Evolutionary conservation across 2,329 filamentous ascomycete species (phyloP), one percentile per base, ranked within the genome.

Genomic region (Ascochyta koolunga): DNA sequence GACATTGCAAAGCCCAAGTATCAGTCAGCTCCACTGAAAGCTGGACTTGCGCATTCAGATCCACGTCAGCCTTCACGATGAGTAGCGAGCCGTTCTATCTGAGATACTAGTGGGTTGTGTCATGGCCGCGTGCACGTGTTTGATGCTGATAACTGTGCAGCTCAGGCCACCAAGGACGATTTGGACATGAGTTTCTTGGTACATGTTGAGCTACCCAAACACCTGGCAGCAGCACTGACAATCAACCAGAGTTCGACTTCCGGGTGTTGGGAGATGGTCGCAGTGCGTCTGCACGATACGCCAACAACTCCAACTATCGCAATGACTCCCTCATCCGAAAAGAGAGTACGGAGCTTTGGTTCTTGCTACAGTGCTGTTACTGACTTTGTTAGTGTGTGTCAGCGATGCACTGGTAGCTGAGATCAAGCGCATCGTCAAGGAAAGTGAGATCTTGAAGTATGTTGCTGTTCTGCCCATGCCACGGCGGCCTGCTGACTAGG

Each of bases 231-330:
- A 4, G 10, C 15, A 36, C 63, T 69, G 25, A 70, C 18, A 24
- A 8, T 33, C n/a, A 13, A 31, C 1, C 13, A 98, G 93, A 99
- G 77, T 99, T 99, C 76, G 95, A 99, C 75, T 95, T 99, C 70
- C 86, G 93, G 50, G 91, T 92, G 21, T 85, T 98, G 39, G 91
- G 91, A 49, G 95, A 99, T 74, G 95, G 95, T 45, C 87, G 91
- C 58, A 97, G 93, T 73, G 95, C 95, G 7, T 90, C 95, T 46
- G 92, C 93, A 27, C 88, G 95, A 77, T 99, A 99, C 79, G 95
- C 95, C 61, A 99, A 99, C 83, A 99, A 99, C 78, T 98, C 93
- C 53, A 99, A 99, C 79, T 99, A 99, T 79, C 88, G 95, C 71
- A 99, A 99, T 78, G 95, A 99, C 75, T 97, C 93, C 60, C 81